Conservation (phyloP, 345 rosid genomes). For the sweet orange (Citrus sinensis) region DNA sequence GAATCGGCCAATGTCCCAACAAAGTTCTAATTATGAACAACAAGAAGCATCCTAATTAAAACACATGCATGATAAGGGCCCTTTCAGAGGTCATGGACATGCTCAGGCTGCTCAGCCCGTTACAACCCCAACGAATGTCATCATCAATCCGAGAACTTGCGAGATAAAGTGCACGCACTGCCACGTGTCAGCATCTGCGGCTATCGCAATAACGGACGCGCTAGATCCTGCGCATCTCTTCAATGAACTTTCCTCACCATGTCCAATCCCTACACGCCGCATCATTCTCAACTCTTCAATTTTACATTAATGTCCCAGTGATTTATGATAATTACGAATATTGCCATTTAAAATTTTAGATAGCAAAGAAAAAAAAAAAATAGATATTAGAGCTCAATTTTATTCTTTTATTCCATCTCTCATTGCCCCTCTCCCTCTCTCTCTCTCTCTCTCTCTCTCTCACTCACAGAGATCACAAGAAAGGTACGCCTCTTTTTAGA, state of each 20-base stretch:
- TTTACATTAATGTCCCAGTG: neutral
- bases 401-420: neutral
- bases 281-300: neutral
- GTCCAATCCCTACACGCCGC: neutral
- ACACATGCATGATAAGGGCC: too few relatives aligned
- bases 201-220: neutral
- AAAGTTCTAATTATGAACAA: too few relatives aligned
- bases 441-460: too few relatives aligned
- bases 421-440: neutral
- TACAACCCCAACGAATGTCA: too few relatives aligned
- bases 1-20: too few relatives aligned
- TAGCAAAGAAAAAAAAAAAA: neutral
- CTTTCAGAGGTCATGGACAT: too few relatives aligned
- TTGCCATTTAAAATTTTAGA: neutral
- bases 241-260: neutral
- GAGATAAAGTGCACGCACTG: too few relatives aligned
- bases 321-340: neutral
- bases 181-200: neutral
- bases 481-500: constrained; percentile 3
- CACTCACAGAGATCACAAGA: neutral
- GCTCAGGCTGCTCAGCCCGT: too few relatives aligned
- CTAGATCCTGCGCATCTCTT: neutral
- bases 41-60: too few relatives aligned
- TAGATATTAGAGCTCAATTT: neutral
- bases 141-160: neutral